Conservation (phyloP, 1,284 basidiomycete species). For the Cryptococcus floricola region DNA sequence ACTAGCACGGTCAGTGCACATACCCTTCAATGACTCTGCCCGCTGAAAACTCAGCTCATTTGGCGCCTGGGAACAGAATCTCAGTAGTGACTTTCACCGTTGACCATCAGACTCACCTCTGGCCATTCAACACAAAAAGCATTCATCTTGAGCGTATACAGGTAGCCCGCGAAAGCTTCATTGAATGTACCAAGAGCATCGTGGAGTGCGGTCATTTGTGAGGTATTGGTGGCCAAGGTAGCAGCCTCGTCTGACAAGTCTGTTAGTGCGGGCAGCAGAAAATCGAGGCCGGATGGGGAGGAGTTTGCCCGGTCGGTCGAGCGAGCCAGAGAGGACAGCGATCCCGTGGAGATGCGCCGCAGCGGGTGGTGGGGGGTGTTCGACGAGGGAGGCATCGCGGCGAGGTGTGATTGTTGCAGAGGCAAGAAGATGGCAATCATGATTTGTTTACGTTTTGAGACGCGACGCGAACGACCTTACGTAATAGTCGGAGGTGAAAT, state of each 20-base stretch:
- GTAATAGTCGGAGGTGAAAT: too few relatives aligned
- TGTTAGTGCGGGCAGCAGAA: constrained; percentile 74
- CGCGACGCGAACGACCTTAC: too few relatives aligned
- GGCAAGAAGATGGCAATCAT: neutral
- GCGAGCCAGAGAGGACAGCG: constrained; percentile 74
- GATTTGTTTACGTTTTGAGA: too few relatives aligned
- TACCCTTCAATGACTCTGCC: neutral
- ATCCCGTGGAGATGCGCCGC: constrained; percentile 83
- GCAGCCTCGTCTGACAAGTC: constrained; percentile 86
- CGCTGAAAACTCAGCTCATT: constrained; percentile 10
- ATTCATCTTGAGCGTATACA: constrained; percentile 92
- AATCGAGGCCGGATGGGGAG: constrained; percentile 77
- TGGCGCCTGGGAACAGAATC: constrained; percentile 4
- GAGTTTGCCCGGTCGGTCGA: constrained; percentile 58
- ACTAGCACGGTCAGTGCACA: neutral
- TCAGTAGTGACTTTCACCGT: neutral
- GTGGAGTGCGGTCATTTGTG: constrained; percentile 66
- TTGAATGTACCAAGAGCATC: constrained; percentile 79
- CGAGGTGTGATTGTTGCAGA: neutral
- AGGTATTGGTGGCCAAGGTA: constrained; percentile 68
- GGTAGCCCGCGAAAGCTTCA: constrained; percentile 85
- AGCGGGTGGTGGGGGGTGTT: constrained; percentile 56
- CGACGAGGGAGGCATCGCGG: neutral
- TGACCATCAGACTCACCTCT: constrained; percentile 56
- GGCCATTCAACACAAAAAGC: constrained; percentile 87